phyloP scores from a whole-genome alignment of 2,329 filamentous ascomycete genomes.

The Helicocarpus griseus region DNA sequence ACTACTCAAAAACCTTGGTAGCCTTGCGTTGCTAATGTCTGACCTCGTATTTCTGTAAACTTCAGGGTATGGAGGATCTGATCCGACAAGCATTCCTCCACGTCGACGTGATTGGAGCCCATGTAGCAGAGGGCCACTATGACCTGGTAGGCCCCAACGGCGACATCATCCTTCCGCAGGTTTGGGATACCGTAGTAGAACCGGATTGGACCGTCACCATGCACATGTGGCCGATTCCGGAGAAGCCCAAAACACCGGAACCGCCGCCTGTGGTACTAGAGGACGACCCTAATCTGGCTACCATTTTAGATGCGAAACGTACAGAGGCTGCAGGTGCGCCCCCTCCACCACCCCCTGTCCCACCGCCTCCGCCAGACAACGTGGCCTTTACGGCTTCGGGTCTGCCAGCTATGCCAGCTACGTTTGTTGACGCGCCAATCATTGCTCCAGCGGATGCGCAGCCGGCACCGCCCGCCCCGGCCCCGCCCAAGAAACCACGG shows the following conservation, averaged over 20 bases:
- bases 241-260: slow-evolving; percentile 36
- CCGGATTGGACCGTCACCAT: slow-evolving; percentile 65
- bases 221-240: slow-evolving; percentile 56
- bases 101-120: slow-evolving; percentile 64
- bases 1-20: neutral
- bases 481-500: slow-evolving; percentile 25
- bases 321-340: slow-evolving; percentile 26
- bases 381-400: slow-evolving; percentile 2
- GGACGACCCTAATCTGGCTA: slow-evolving; percentile 10
- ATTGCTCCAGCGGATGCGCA: slow-evolving; percentile 3
- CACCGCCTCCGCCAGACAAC: slow-evolving; percentile 10
- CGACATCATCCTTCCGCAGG: slow-evolving; percentile 69
- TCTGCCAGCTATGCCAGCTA: slow-evolving; percentile 11
- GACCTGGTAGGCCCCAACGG: slow-evolving; percentile 70
- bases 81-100: slow-evolving; percentile 78
- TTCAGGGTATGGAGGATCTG: slow-evolving; percentile 72
- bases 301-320: slow-evolving; percentile 23
- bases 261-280: slow-evolving; percentile 21
- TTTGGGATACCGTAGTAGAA: slow-evolving; percentile 74
- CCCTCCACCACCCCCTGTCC: slow-evolving; percentile 9
- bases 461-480: slow-evolving; percentile 14
- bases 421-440: slow-evolving; percentile 4
- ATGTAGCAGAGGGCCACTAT: slow-evolving; percentile 70
- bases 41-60: neutral
- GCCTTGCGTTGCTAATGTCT: neutral